phyloP scores from a whole-genome alignment of 441 rosid species.

The Euphorbia schlechtendalii region DNA sequence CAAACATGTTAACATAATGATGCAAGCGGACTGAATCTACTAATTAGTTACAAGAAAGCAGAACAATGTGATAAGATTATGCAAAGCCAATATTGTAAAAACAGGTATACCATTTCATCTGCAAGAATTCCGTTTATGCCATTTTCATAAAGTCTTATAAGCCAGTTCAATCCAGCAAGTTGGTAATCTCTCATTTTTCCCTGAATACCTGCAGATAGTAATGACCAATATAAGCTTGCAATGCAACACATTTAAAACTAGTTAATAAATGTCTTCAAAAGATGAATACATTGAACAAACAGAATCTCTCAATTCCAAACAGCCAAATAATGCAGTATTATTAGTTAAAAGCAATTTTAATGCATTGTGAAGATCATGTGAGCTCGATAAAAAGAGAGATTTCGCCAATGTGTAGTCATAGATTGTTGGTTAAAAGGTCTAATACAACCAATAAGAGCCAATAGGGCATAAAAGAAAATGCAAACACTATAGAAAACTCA shows the following conservation, averaged over 20 bases:
- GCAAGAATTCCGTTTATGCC: constrained; percentile 99
- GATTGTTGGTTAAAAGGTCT: background rate
- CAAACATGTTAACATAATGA: background rate
- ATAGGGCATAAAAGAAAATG: background rate
- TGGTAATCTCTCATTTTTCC: constrained; percentile 99
- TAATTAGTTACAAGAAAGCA: constrained; percentile 1
- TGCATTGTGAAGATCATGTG: background rate
- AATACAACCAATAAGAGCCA: background rate
- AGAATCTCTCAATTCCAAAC: background rate
- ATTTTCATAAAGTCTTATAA: constrained; percentile 93
- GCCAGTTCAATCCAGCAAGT: constrained; percentile 97
- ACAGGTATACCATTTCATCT: constrained; percentile 81
- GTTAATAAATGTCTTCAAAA: background rate
- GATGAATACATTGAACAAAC: background rate
- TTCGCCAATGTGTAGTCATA: background rate
- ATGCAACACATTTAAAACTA: background rate
- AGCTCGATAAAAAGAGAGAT: background rate
- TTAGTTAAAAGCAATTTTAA: background rate
- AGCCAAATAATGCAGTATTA: background rate
- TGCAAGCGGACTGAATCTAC: background rate
- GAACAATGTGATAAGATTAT: constrained; percentile 6
- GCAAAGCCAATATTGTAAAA: background rate
- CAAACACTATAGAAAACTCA: constrained; percentile 30
- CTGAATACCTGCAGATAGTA: constrained; percentile 61
- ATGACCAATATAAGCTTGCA: background rate